Evolutionary conservation across 2,329 filamentous ascomycete genomes (phyloP).

Genomic region (Chaetomium olivaceum): DNA sequence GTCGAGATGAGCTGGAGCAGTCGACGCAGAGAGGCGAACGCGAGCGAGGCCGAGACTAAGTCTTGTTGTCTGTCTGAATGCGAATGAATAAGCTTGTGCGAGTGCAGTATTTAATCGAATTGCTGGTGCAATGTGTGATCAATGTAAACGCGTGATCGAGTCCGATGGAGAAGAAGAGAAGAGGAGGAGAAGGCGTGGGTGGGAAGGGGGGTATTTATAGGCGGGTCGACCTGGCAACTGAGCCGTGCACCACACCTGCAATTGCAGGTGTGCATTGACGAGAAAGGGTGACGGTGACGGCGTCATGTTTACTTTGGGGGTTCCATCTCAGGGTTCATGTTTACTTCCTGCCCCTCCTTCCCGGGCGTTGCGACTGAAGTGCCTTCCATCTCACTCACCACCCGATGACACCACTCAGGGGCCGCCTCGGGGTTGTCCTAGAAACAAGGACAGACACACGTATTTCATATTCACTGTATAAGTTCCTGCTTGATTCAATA

Average conservation of each 20-base stretch:
- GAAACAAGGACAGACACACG: background rate
- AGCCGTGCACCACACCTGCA: background rate
- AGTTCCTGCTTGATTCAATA: no score
- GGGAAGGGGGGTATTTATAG: background rate
- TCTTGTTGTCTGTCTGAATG: background rate
- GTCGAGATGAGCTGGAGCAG: background rate
- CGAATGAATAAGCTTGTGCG: background rate
- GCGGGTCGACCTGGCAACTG: background rate
- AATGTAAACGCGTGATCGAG: conserved; percentile 9
- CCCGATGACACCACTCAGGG: background rate
- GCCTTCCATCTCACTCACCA: background rate
- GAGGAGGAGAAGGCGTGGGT: conserved; percentile 1
- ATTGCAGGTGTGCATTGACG: background rate
- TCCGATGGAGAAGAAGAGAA: conserved; percentile 1
- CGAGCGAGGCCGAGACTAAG: conserved; percentile 4
- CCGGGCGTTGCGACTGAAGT: no score
- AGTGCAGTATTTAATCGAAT: background rate
- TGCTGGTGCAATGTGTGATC: conserved; percentile 6
- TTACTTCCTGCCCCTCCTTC: background rate
- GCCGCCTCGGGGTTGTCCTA: background rate
- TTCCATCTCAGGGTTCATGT: background rate
- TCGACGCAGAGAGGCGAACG: background rate
- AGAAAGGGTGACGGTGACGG: background rate
- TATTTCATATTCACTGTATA: no score
- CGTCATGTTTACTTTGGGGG: background rate